phyloP scores from a whole-genome alignment of 1,284 basidiomycete genomes.

The Ustilago bromivora region DNA sequence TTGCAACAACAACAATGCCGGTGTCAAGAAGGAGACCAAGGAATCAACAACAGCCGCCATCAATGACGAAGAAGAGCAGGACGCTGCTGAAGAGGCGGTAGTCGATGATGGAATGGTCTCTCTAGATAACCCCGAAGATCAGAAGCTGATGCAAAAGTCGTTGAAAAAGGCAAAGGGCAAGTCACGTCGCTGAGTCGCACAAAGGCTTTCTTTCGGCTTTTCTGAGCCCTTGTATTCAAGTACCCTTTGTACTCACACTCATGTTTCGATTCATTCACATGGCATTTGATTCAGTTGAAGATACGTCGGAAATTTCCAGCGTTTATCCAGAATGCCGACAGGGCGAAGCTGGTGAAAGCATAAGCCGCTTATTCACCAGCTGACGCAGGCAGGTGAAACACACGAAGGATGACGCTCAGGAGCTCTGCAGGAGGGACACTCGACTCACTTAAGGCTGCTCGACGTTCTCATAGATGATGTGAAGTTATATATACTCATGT shows the following conservation, averaged over 20 bases:
- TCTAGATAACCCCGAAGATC: slow-evolving; percentile 45
- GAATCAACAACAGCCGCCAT: not conserved
- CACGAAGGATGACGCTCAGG: no score
- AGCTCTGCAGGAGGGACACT: no score
- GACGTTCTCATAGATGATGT: no score
- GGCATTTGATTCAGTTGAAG: not conserved
- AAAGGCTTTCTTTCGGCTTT: not conserved
- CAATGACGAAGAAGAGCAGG: slow-evolving; percentile 9
- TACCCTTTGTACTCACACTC: slow-evolving; percentile 4
- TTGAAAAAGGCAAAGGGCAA: slow-evolving; percentile 45
- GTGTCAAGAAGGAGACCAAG: not conserved
- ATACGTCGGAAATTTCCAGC: no score
- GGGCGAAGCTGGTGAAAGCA: no score
- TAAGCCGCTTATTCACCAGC: no score
- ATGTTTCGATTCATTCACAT: not conserved
- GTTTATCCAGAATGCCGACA: no score
- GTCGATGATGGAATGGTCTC: slow-evolving; percentile 22
- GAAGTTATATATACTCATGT: no score
- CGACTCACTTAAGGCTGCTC: no score
- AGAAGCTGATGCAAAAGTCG: slow-evolving; percentile 49
- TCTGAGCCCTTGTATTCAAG: not conserved
- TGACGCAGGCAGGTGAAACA: no score
- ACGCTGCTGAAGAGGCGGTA: slow-evolving; percentile 1
- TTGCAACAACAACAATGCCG: slow-evolving; percentile 28
- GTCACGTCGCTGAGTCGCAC: slow-evolving; percentile 15